Evolutionary conservation across 31 red algal genomes (phyloP).

Genomic region (Odonthalia washingtoniensis): DNA sequence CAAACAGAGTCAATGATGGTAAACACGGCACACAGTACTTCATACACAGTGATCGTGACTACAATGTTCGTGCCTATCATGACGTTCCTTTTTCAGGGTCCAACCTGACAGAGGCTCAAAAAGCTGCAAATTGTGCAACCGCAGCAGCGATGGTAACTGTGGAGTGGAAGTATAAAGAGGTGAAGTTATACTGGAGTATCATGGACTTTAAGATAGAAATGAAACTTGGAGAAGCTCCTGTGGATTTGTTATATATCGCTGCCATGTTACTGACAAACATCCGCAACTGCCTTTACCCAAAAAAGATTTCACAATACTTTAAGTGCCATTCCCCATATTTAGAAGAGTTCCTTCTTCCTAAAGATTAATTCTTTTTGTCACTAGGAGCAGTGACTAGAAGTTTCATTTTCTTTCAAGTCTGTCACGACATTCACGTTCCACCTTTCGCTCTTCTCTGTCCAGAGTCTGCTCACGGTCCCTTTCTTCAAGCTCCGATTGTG

Average conservation of each 20-base stretch:
- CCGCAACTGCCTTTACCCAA: not conserved
- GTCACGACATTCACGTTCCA: no score
- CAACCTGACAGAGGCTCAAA: not conserved
- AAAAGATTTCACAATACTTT: not conserved
- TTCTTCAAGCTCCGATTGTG: no score
- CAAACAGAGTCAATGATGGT: no score
- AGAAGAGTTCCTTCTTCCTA: not conserved
- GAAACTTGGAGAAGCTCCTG: not conserved
- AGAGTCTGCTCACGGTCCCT: no score
- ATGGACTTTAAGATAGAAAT: slow-evolving; percentile 11
- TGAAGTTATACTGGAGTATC: slow-evolving; percentile 27
- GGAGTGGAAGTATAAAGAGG: slow-evolving; percentile 15
- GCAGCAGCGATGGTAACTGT: not conserved
- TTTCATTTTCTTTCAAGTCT: no score
- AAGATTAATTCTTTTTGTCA: no score
- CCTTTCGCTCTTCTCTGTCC: no score
- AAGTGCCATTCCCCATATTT: not conserved
- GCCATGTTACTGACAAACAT: slow-evolving; percentile 8
- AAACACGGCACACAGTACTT: slow-evolving; percentile 10
- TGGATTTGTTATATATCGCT: not conserved
- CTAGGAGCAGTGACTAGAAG: no score
- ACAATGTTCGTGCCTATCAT: not conserved
- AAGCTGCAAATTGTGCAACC: not conserved
- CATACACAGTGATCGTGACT: slow-evolving; percentile 3
- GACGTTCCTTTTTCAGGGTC: not conserved